Conservation (phyloP, 768 basidiomycete species). For the Tulasnella sp. region DNA sequence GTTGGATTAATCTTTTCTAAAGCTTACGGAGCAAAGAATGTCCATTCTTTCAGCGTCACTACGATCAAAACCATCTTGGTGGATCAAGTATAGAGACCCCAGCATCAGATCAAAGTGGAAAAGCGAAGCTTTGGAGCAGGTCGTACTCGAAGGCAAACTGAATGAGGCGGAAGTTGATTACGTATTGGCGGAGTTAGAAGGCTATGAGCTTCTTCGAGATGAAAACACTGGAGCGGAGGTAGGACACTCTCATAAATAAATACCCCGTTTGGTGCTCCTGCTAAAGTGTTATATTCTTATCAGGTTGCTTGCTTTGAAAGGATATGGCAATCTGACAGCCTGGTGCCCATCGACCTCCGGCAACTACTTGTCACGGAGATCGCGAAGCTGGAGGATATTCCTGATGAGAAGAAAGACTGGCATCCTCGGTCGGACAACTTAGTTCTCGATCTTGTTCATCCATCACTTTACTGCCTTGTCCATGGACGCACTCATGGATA, state of each 20-base stretch:
- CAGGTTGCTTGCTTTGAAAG: conserved; percentile 18
- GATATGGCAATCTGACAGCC: conserved; percentile 25
- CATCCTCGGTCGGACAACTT: conserved; percentile 34
- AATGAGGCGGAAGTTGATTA: neutral
- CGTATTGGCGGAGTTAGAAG: conserved; percentile 5
- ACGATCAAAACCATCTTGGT: conserved; percentile 11
- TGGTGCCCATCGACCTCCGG: conserved; percentile 23
- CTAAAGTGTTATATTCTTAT: too few species aligned
- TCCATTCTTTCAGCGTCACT: neutral
- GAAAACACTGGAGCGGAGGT: conserved; percentile 7
- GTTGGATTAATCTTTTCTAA: too few species aligned
- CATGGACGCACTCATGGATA: conserved; percentile 25
- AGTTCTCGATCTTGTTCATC: conserved; percentile 37
- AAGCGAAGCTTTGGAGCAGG: neutral
- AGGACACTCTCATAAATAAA: neutral
- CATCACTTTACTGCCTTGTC: conserved; percentile 29
- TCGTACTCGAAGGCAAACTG: neutral
- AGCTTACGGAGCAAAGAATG: conserved; percentile 5
- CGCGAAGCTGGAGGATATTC: conserved; percentile 28
- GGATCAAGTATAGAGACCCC: conserved; percentile 5
- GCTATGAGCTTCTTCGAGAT: conserved; percentile 4
- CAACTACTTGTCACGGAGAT: conserved; percentile 22
- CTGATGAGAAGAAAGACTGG: conserved; percentile 32
- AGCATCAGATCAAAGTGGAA: conserved; percentile 5
- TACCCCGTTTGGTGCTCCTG: neutral